These are phyloP conservation scores for Chenopodium quinoa DNA, from an alignment of 148 eudicot genomes.

Conservation along the genomic window DNA sequence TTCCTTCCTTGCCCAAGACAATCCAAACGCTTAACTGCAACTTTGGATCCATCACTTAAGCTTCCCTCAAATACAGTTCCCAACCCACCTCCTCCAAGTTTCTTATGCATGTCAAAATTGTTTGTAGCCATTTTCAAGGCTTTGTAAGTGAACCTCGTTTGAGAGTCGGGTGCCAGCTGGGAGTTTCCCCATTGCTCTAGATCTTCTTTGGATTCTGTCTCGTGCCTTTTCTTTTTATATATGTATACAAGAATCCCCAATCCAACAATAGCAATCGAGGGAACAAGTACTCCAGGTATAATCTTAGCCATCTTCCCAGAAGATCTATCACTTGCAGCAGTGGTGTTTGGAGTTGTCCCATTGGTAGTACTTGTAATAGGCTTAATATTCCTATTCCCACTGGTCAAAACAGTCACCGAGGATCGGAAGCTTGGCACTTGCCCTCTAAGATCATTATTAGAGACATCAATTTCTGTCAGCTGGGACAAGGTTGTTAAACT, in stretches of 20 bases:
- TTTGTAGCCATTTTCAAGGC: slow-evolving; percentile 2
- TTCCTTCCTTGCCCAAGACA: slow-evolving; percentile 16
- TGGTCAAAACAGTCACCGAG: slow-evolving; percentile 27
- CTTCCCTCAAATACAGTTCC: slow-evolving; percentile 18
- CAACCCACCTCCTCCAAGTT: slow-evolving; percentile 18
- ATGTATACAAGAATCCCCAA: slow-evolving; percentile 48
- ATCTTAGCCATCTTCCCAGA: slow-evolving; percentile 42
- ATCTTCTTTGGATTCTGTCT: slow-evolving; percentile 34
- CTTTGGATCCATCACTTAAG: slow-evolving; percentile 3
- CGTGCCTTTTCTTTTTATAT: slow-evolving; percentile 35
- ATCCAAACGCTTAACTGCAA: slow-evolving; percentile 25
- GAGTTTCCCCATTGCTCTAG: slow-evolving; percentile 7
- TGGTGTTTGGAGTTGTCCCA: slow-evolving; percentile 1
- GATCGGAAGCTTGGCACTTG: slow-evolving; percentile 32
- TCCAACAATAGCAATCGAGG: slow-evolving; percentile 13
- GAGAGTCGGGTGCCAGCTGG: neutral
- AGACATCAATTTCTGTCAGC: slow-evolving; percentile 44
- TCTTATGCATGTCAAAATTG: slow-evolving; percentile 11
- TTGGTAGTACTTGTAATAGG: slow-evolving; percentile 9
- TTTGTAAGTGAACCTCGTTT: slow-evolving; percentile 10
- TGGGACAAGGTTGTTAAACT: slow-evolving; percentile 37
- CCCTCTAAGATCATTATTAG: slow-evolving; percentile 55
- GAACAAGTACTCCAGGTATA: slow-evolving; percentile 42
- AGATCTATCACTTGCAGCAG: slow-evolving; percentile 24
- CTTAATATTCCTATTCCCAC: slow-evolving; percentile 41